phyloP scores from a whole-genome alignment of 805 yeast genomes.

The Clavispora santaluciae region DNA sequence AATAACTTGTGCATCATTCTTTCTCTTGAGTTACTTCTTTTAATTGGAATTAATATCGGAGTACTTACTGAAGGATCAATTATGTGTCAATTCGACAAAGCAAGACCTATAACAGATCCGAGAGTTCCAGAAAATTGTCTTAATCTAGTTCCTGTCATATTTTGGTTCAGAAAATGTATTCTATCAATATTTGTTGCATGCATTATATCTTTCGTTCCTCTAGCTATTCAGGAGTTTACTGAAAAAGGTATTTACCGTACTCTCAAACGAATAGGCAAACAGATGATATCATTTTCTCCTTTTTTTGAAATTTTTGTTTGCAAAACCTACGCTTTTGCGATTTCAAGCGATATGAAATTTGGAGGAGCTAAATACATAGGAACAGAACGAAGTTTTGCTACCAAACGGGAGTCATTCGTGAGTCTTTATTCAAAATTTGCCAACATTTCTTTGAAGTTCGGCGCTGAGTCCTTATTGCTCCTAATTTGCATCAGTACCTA shows the following conservation, averaged over 20 bases:
- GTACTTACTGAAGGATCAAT: slow-evolving; percentile 70
- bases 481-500: slow-evolving; percentile 36
- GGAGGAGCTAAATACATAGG: slow-evolving; percentile 88
- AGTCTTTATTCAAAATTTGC: slow-evolving; percentile 74
- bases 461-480: slow-evolving; percentile 33
- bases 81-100: slow-evolving; percentile 61
- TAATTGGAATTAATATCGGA: slow-evolving; percentile 66
- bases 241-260: slow-evolving; percentile 82
- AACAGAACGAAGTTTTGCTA: slow-evolving; percentile 84
- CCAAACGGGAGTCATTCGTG: slow-evolving; percentile 72
- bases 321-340: slow-evolving; percentile 69
- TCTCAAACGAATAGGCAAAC: slow-evolving; percentile 62
- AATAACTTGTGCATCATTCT: slow-evolving; percentile 74
- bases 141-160: slow-evolving; percentile 67
- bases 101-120: slow-evolving; percentile 64
- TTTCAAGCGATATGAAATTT: slow-evolving; percentile 64
- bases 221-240: slow-evolving; percentile 72
- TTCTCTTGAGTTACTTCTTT: slow-evolving; percentile 67
- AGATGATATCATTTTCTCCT: slow-evolving; percentile 67
- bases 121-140: slow-evolving; percentile 67
- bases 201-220: slow-evolving; percentile 74
- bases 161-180: slow-evolving; percentile 79
- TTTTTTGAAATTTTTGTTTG: slow-evolving; percentile 81
- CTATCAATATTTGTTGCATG: slow-evolving; percentile 78
- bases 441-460: slow-evolving; percentile 70